Evolutionary conservation across 495 filamentous ascomycete species (phyloP).

Genomic region (Friedmanniomyces simplex): DNA sequence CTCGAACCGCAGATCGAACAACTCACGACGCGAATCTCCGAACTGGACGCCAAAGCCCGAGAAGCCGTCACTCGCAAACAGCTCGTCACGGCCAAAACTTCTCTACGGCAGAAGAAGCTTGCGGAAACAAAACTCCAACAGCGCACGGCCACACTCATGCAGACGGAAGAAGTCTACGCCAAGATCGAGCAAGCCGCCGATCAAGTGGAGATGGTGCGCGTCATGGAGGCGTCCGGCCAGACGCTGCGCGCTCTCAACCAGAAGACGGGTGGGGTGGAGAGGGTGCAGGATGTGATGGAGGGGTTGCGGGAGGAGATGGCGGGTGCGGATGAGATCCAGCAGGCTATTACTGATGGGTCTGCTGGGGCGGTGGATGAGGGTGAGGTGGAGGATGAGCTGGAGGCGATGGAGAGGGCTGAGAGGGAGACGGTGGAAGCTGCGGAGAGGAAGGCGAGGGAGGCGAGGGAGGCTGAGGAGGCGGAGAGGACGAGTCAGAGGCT

Average conservation of each 20-base stretch:
- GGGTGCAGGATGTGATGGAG: constrained; percentile 30
- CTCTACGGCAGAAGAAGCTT: constrained; percentile 73
- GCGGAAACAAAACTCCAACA: constrained; percentile 59
- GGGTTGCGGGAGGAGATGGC: constrained; percentile 64
- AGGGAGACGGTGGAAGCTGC: constrained; percentile 44
- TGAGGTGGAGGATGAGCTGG: constrained; percentile 83
- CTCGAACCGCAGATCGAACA: constrained; percentile 33
- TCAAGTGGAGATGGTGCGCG: constrained; percentile 65
- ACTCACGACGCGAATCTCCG: constrained; percentile 38
- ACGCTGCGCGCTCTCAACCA: constrained; percentile 64
- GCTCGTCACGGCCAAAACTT: constrained; percentile 57
- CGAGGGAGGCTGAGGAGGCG: constrained; percentile 20
- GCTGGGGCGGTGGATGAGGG: constrained; percentile 57
- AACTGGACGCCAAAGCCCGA: constrained; percentile 47
- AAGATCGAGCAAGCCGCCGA: constrained; percentile 78
- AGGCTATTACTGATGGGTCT: constrained; percentile 55
- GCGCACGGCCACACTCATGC: constrained; percentile 58
- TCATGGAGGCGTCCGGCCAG: constrained; percentile 66
- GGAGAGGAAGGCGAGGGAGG: constrained; percentile 32
- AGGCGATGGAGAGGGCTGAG: constrained; percentile 61
- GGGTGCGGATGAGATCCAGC: constrained; percentile 71
- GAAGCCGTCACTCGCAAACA: constrained; percentile 60
- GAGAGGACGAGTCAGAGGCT: constrained; percentile 24
- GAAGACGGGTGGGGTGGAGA: constrained; percentile 55
- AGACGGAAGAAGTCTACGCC: constrained; percentile 68